phyloP scores from a whole-genome alignment of 2,329 filamentous ascomycete genomes.

The Ophiostoma perfectum region DNA sequence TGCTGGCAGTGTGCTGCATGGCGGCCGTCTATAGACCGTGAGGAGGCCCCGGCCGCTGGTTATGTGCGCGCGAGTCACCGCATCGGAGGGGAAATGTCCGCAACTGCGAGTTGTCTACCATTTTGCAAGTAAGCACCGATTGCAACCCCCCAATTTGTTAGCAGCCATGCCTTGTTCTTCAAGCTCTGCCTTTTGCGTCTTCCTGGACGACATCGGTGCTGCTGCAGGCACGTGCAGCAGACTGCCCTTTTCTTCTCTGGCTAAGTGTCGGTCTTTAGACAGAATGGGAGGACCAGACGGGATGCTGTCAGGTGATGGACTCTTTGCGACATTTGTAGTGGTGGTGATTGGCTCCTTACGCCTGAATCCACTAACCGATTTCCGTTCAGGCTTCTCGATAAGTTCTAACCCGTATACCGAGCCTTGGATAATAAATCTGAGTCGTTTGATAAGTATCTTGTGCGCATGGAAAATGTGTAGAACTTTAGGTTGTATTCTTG shows the following conservation, averaged over 20 bases:
- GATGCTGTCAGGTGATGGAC: not conserved
- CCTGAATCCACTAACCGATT: not conserved
- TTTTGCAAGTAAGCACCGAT: too few relatives aligned
- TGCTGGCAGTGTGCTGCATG: not conserved
- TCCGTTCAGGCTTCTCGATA: not conserved
- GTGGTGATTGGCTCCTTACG: conserved; percentile 3
- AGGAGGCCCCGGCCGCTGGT: not conserved
- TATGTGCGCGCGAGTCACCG: not conserved
- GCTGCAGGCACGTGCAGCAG: not conserved
- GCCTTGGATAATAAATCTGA: not conserved
- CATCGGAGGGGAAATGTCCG: conserved; percentile 7
- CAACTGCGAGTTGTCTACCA: not conserved
- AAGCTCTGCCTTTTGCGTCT: too few relatives aligned
- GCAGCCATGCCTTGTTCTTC: too few relatives aligned
- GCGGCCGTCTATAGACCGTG: not conserved
- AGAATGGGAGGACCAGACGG: too few relatives aligned
- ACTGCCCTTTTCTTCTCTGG: not conserved
- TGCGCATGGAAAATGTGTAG: not conserved
- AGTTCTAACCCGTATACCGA: conserved; percentile 3
- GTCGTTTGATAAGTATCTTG: too few relatives aligned
- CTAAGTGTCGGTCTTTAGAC: not conserved
- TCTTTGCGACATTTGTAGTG: not conserved
- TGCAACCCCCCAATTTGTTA: too few relatives aligned
- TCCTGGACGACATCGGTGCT: not conserved
- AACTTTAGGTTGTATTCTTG: not conserved